Percentiles rank a stretch among this genome's conserved stretches.
Conservation (phyloP, 1,139 yeast genomes). For the Pichia sp. region DNA sequence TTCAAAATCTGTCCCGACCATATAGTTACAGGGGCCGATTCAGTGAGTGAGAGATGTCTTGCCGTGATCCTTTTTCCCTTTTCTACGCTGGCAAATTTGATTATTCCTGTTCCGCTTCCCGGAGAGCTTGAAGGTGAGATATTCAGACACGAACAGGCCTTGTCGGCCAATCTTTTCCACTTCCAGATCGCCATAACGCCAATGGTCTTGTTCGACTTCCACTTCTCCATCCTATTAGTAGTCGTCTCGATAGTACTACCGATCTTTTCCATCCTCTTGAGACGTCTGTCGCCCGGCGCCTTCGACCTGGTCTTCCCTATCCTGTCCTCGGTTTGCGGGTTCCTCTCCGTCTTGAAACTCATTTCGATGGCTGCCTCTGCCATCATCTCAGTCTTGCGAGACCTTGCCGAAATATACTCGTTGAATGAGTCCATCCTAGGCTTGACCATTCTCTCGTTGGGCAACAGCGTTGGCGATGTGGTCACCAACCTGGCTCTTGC, state of each 20-base stretch:
- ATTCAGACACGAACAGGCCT: slow-evolving; percentile 16
- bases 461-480: slow-evolving; percentile 54
- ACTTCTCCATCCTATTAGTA: slow-evolving; percentile 7
- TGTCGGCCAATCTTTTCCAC: slow-evolving; percentile 21
- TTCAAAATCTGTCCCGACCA: slow-evolving; percentile 26
- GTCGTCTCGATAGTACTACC: slow-evolving; percentile 8
- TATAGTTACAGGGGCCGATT: slow-evolving; percentile 12
- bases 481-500: slow-evolving; percentile 51
- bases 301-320: slow-evolving; percentile 11
- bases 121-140: slow-evolving; percentile 12
- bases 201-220: slow-evolving; percentile 11
- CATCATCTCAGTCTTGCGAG: slow-evolving; percentile 27
- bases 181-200: slow-evolving; percentile 26
- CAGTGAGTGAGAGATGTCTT: slow-evolving; percentile 20
- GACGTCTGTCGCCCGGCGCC: slow-evolving; percentile 8
- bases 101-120: slow-evolving; percentile 28
- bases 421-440: slow-evolving; percentile 37
- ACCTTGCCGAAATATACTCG: slow-evolving; percentile 27
- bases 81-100: slow-evolving; percentile 21
- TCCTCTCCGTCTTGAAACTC: slow-evolving; percentile 25
- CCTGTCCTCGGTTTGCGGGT: slow-evolving; percentile 25
- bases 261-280: slow-evolving; percentile 2
- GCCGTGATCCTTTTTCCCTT: slow-evolving; percentile 26
- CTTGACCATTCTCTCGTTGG: slow-evolving; percentile 48
- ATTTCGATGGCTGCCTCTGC: slow-evolving; percentile 29